Evolutionary conservation across 2,329 filamentous ascomycete species (phyloP), one percentile per base, ranked within the genome.

Genomic region (Aspergillus ochraceoroseus): DNA sequence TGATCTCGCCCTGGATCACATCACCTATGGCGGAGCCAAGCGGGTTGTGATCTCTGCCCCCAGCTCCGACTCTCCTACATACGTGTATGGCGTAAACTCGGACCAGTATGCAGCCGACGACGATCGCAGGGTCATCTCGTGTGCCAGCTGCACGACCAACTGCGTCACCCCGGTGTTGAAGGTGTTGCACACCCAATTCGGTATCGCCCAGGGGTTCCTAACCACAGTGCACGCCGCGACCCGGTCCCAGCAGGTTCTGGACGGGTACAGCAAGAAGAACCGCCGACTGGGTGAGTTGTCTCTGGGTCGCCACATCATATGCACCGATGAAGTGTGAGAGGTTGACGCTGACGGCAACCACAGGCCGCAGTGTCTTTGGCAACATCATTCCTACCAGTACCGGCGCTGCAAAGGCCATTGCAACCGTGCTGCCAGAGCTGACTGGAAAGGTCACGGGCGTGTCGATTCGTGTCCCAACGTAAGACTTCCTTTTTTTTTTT

Each of bases 371-470:
- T 59, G 87, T 88, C 71, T 88, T 88, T 64, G 84, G 90, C 76
- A 94, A 95, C 79, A 94, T 94, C 76, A 94, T 94, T 62, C 88
- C 88, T 67, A 87, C 81, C 72, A 88, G 83, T 76, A 94, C 88
- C 48, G 88, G 88, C 77, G 88, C 88, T 67, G 88, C 88, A 65
- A 94, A 94, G 82, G 88, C 88, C 61, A 87, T 95, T 71, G 87
- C 87, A 72, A 92, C 94, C 77, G 88, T 95, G 73, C 92, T 95
- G 61, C 88, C 88, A 54, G 77, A 79, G 57, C 79, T 95, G 58
- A 92, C 94, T 72, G 87, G 88, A 76, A 95, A 94, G 80, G 85
- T 94, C 53, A 94, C 88, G 49, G 88, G 88, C 73, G 94, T 94
- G 84, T 81, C 88, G 55, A 87, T 95, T 80, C 87, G 88, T 79